Evolutionary conservation across 345 rosid species (phyloP), one percentile per base, ranked within the genome.

Genomic region (Mangifera indica): DNA sequence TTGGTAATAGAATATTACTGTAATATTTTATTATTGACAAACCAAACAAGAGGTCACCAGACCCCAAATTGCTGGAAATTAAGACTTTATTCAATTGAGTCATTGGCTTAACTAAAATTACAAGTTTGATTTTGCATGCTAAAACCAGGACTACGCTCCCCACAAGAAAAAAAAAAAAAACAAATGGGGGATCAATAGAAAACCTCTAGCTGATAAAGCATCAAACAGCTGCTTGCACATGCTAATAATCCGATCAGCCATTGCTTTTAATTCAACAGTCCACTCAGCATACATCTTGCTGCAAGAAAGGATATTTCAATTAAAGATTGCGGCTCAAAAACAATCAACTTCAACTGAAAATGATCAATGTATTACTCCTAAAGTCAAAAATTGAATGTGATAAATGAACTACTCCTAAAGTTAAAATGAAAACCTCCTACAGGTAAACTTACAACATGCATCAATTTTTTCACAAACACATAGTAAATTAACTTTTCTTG

Each of bases 191-290:
- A 59, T 59, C 11, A 21, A 29, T 69, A 5, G 2, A 58, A 59
- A 66, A 86, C 95, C 95, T 85, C 46, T 81, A 64, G 87, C 82
- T 37, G 74, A 70, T 46, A 90, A 72, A 51, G 96, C 91, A 76
- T 86, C 86, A 67, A 71, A 85, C 21, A 90, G 83, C 79, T 86
- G 85, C 52, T 86, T 77, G 59, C 91, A 91, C 92, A 90, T 85
- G 87, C 83, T 84, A 52, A 81, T 81, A 14, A 90, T 88, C 40
- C 96, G 86, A 69, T 86, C 87, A 77, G 89, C 87, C 92, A 90
- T 90, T 66, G 78, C 91, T 84, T 90, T 90, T 78, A 89, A 79
- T 78, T 89, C 95, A 73, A 80, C 26, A 62, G 88, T 87, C 95
- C 95, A 89, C 70, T 86, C 89, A 25, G 83, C 66, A 66, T 80